Base-by-base conservation (phyloP, 169 alveolate genomes). In the Toxoplasma gondii region DNA sequence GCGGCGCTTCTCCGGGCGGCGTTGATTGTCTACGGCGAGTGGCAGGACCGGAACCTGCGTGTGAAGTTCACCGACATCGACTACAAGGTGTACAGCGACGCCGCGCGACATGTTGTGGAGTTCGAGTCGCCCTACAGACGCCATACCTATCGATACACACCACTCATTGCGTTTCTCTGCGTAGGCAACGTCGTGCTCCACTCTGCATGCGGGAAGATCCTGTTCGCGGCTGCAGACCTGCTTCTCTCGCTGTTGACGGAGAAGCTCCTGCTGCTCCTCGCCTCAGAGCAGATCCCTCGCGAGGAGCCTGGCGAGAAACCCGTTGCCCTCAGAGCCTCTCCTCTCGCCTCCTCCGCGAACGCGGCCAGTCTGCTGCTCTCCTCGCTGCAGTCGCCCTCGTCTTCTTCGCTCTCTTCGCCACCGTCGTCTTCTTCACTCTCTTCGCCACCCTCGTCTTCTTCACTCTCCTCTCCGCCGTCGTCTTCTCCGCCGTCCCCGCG, bases 111-210 rank as follows among this genome's bases (percentile, higher is more conserved):
- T 95, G 98, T 99, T 29, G 94, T 97, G 34, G 95, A 97, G 54
- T 99, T 99, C 41, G 98, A 97, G 69, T 98, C 99, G 27, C 99
- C 99, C 24, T 99, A 98, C 96, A 97, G 97, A 67, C 97, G 99
- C 88, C 99, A 99, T 91, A 99, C 99, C 9, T 99, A 99, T 96
- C 96, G 99, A 93, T 99, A 99, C 96, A 98, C 99, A 24, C 99
- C 99, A 0, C 81, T 99, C 58, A 94, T 99, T 45, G 91, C 91
- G 27, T 49, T 84, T 49, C 10, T 84, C 49, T 84, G 91, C 45
- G 54, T 84, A 4, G 78, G 43, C 43, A 84, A 84, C 43, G 19
- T 49, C 24, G 34, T 44, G 69, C n/a, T 82, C 17, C 90, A 82
- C 41, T 43, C 90, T n/a, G 58, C 67, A 10, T 24, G 44, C 34